A percentile compares a stretch with the other conserved stretches of the same genome.
These are phyloP conservation scores for Durusdinium trenchii DNA, from an alignment of 73 alveolate genomes.

Conservation along the genomic window DNA sequence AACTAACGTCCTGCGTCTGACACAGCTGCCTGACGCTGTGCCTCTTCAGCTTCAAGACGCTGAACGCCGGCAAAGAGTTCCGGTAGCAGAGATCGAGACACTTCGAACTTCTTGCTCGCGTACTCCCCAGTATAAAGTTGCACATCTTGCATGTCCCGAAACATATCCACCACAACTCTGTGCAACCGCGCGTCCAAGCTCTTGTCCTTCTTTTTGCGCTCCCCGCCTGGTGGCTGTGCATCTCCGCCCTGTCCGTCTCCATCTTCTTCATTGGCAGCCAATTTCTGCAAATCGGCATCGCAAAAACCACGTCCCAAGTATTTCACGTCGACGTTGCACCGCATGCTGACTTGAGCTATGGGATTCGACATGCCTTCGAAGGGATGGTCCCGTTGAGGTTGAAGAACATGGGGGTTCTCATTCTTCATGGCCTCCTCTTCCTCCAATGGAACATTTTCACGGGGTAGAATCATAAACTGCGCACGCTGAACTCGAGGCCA, in stretches of 20 bases:
- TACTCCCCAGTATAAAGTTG: constrained; percentile 33
- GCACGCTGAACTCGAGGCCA: constrained; percentile 31
- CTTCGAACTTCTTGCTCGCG: constrained; percentile 34
- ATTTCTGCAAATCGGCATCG: not conserved
- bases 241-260: not conserved
- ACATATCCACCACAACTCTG: not conserved
- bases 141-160: constrained; percentile 1
- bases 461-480: not conserved
- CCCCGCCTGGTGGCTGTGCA: no score
- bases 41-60: not conserved
- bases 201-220: no score
- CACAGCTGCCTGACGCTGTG: not conserved
- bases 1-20: not conserved
- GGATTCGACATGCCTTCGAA: constrained; percentile 6
- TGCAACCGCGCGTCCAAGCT: not conserved
- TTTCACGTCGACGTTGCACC: constrained; percentile 30
- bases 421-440: not conserved
- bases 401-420: constrained; percentile 3
- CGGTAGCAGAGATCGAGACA: not conserved
- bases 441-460: not conserved
- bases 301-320: not conserved
- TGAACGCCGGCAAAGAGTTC: not conserved
- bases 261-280: not conserved
- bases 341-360: not conserved
- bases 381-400: constrained; percentile 24